phyloP scores from a whole-genome alignment of 2,329 filamentous ascomycete species.

The Clonostachys chloroleuca region DNA sequence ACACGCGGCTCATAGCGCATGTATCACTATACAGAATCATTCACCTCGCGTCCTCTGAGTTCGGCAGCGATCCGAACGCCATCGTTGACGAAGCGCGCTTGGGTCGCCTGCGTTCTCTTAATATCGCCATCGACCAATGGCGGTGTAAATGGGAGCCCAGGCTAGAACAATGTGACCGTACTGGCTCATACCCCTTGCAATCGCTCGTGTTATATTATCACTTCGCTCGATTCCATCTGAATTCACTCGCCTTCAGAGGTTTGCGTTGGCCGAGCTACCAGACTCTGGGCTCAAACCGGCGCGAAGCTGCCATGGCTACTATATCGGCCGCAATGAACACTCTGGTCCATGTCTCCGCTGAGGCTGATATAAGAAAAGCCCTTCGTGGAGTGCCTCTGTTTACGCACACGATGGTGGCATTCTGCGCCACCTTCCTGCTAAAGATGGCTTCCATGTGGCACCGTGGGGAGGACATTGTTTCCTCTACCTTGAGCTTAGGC shows the following conservation, averaged over 20 bases:
- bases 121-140: slow-evolving; percentile 6
- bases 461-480: slow-evolving; percentile 2
- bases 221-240: slow-evolving; percentile 8
- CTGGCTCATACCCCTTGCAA: slow-evolving; percentile 4
- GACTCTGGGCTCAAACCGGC: slow-evolving; percentile 3
- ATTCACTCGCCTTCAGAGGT: slow-evolving; percentile 6
- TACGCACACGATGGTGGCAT: slow-evolving; percentile 9
- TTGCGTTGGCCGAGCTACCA: slow-evolving; percentile 6
- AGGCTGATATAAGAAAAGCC: slow-evolving; percentile 4
- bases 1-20: slow-evolving; percentile 5
- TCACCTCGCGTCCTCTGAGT: slow-evolving; percentile 5
- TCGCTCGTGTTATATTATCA: slow-evolving; percentile 6
- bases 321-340: slow-evolving; percentile 7
- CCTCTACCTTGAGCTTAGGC: slow-evolving; percentile 9
- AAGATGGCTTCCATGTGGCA: slow-evolving; percentile 17
- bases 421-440: slow-evolving; percentile 8
- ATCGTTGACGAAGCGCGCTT: slow-evolving; percentile 2
- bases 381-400: slow-evolving; percentile 8
- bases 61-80: slow-evolving; percentile 8
- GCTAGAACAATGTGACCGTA: background rate
- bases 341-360: slow-evolving; percentile 5
- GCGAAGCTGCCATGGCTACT: slow-evolving; percentile 7
- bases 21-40: slow-evolving; percentile 7
- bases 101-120: slow-evolving; percentile 4
- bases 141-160: slow-evolving; percentile 4